Conservation (phyloP, 805 yeast species). For the Teunomyces pallodes region DNA sequence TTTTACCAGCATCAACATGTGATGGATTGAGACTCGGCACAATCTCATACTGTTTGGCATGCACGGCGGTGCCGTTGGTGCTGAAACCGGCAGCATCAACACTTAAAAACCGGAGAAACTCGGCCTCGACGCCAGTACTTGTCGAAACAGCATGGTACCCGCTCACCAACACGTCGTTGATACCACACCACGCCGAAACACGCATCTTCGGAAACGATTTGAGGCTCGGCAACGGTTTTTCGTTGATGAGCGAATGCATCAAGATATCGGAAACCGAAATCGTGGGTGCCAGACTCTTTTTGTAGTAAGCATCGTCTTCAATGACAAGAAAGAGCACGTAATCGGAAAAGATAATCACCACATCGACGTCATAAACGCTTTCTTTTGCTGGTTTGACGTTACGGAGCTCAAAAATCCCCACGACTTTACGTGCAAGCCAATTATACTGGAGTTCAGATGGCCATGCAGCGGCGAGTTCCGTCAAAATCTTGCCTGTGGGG, state of each 20-base stretch:
- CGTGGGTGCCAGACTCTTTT: conserved; percentile 23
- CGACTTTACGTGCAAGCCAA: conserved; percentile 84
- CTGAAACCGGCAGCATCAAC: conserved; percentile 26
- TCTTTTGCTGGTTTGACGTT: conserved; percentile 20
- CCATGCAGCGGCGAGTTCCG: conserved; percentile 85
- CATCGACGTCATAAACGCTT: conserved; percentile 30
- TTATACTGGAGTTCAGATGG: conserved; percentile 84
- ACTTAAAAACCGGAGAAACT: conserved; percentile 27
- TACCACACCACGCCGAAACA: conserved; percentile 66
- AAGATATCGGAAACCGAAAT: conserved; percentile 75
- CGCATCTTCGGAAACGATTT: conserved; percentile 58
- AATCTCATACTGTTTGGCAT: conserved; percentile 28
- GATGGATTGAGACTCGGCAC: conserved; percentile 4
- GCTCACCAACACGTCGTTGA: conserved; percentile 53
- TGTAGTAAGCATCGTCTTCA: conserved; percentile 41
- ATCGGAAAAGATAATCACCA: conserved; percentile 75
- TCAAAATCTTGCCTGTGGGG: conserved; percentile 84
- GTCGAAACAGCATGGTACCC: conserved; percentile 35
- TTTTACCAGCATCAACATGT: conserved; percentile 26
- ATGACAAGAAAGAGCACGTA: conserved; percentile 63
- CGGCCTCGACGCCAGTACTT: conserved; percentile 11
- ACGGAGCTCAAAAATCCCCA: conserved; percentile 57
- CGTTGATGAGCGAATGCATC: conserved; percentile 88
- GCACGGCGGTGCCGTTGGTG: conserved; percentile 15
- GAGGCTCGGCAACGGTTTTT: conserved; percentile 61